Base-by-base conservation (phyloP, 371 early-diverging fungal genomes). In the Cokeromyces recurvatus region DNA sequence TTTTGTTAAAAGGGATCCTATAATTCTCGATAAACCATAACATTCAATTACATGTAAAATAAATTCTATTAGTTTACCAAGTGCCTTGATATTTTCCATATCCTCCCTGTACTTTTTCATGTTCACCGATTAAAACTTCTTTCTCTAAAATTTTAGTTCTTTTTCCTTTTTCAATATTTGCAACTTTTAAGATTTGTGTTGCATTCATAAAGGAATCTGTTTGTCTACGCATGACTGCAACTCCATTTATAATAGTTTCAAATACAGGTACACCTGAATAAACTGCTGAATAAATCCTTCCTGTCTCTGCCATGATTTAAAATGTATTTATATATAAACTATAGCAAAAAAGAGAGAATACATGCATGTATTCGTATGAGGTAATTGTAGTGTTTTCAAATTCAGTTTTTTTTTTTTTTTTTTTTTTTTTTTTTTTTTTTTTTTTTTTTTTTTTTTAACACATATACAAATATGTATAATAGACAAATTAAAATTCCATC, bases 21-120 rank as follows among this genome's bases (percentile, higher is more conserved):
- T 8, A n/a, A n/a, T n/a, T n/a, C n/a, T n/a, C n/a, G n/a, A n/a
- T n/a, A 16, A 20, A n/a, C 15, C 27, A 45, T 45, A 14, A 34
- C 12, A 17, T 10, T 34, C 19, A 35, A 21, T 11, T 16, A 8
- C 24, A 37, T 0, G n/a, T 2, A 43, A 43, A 15, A 17, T 12
- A 9, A 12, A n/a, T 15, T 16, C 24, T 27, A 17, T 34, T n/a
- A 6, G 2, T 29, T 62, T 77, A 86, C 87, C 84, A 93, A 14
- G 92, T 92, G 34, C 97, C 97, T 72, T 96, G 95, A 59, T 91
- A 95, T 71, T 95, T 94, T 24, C 98, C 98, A 69, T 95, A 95
- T 21, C 98, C 98, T 15, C 98, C 98, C 73, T 96, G 96, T 17
- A 97, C 89, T 67, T 95, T 95, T 57, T 97, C 96, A 57, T 91